Evolutionary conservation across 768 basidiomycete genomes (phyloP), one percentile per base, ranked within the genome.

Genomic region (Phylloporus sp.): DNA sequence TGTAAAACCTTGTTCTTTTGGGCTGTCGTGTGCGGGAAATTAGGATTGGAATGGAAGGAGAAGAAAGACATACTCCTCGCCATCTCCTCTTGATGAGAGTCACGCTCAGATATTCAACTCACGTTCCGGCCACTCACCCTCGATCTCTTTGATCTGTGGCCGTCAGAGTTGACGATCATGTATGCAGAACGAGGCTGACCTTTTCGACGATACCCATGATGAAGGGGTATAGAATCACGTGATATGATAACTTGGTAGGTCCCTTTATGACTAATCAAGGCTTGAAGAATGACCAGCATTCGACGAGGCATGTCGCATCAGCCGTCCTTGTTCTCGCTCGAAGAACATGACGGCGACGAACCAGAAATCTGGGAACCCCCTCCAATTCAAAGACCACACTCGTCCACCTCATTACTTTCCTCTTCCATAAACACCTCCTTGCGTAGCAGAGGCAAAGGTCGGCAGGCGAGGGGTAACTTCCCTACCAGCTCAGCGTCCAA

Each of bases 131-230:
- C 38, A 54, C 86, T 70, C 64, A 90, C 90, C 89, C 79, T 97
- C 90, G 53, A 95, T 95, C 67, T 89, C 91, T 67, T 92, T 94
- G 58, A 96, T 95, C 91, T 94, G 34, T 23, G 23, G 3, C 17
- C 31, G n/a, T 28, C 28, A 52, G 11, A 56, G 45, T 8, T 44
- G 46, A 26, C 42, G 35, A 44, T 42, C 38, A 31, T 20, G 5
- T 29, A 10, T 31, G n/a, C 33, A 24, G 33, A 32, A 36, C 18
- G 35, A 15, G 22, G 42, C 52, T n/a, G 20, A 74, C 90, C 82
- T 97, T 97, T 71, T 97, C 94, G 58, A 92, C 76, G 61, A 96
- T 81, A 60, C 93, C 94, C 94, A 97, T 96, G 60, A 54, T 80
- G 61, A 36, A 5, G 11, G 33, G 6, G 37, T 27, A 18, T 41